These are phyloP conservation scores for Physaria fendleri DNA, from an alignment of 345 rosid species.

Conservation along the genomic window DNA sequence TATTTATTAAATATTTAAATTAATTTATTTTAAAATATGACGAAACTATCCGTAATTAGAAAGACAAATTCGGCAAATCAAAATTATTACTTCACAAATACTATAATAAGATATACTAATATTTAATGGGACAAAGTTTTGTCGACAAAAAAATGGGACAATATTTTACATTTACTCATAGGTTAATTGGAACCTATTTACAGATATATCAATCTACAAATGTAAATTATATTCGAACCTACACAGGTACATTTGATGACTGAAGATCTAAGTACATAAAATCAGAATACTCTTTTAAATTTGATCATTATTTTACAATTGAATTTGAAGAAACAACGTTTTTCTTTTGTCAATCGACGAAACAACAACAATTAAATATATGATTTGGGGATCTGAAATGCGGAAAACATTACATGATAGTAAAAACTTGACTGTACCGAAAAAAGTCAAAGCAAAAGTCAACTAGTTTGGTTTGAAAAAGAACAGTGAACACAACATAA, in stretches of 20 bases:
- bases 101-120: too few species aligned
- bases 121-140: slow-evolving; percentile 9
- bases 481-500: too few species aligned
- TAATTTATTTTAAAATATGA: too few species aligned
- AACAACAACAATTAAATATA: background rate
- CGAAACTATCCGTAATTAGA: too few species aligned
- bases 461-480: too few species aligned
- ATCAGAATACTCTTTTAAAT: background rate
- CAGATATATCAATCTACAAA: background rate
- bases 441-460: too few species aligned
- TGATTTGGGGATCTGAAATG: slow-evolving; percentile 43
- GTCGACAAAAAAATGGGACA: too few species aligned
- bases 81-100: too few species aligned
- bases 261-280: background rate
- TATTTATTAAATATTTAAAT: too few species aligned
- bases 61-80: too few species aligned
- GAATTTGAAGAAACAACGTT: background rate
- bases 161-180: slow-evolving; percentile 9
- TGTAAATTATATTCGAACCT: background rate
- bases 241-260: background rate
- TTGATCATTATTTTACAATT: background rate
- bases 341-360: too few species aligned
- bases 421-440: too few species aligned
- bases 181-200: background rate
- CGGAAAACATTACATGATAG: slow-evolving; percentile 56